Conservation (phyloP, 768 basidiomycete genomes). For the Mrakia gelida region DNA sequence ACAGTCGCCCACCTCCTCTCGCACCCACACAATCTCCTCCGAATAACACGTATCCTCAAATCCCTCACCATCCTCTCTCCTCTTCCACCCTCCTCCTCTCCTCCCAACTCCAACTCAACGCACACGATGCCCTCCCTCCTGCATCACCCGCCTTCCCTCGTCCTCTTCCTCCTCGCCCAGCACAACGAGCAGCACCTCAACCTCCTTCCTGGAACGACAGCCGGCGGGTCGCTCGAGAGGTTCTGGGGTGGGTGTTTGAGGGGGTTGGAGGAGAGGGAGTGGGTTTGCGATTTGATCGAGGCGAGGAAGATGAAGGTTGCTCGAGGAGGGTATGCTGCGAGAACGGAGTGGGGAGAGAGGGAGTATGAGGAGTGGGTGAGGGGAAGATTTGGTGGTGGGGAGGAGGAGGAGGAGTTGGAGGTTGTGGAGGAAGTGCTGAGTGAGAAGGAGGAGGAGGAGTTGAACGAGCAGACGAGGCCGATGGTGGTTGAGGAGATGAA, state of each 20-base stretch:
- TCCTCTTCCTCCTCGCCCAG: conserved; percentile 25
- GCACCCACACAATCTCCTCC: neutral
- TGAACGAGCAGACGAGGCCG: neutral
- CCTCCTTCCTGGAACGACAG: conserved; percentile 12
- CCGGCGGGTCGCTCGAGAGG: conserved; percentile 4
- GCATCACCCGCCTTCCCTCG: conserved; percentile 9
- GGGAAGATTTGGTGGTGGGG: neutral
- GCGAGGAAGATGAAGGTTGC: neutral
- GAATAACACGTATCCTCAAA: conserved; percentile 22
- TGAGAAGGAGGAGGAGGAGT: neutral
- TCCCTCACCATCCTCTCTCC: conserved; percentile 8
- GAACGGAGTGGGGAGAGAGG: neutral
- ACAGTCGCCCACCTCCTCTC: conserved; percentile 1
- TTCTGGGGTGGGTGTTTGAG: neutral
- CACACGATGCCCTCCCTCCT: neutral
- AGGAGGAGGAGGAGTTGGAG: neutral
- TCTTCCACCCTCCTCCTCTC: neutral
- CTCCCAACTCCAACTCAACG: neutral
- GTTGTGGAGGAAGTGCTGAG: neutral
- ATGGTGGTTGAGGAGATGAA: neutral
- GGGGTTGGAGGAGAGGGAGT: neutral
- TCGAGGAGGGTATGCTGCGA: neutral
- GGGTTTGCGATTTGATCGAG: neutral
- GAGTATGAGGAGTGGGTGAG: neutral
- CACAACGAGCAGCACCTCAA: conserved; percentile 16